Conservation (phyloP, 2,329 filamentous ascomycete genomes). For the Triangularia verruculosa region DNA sequence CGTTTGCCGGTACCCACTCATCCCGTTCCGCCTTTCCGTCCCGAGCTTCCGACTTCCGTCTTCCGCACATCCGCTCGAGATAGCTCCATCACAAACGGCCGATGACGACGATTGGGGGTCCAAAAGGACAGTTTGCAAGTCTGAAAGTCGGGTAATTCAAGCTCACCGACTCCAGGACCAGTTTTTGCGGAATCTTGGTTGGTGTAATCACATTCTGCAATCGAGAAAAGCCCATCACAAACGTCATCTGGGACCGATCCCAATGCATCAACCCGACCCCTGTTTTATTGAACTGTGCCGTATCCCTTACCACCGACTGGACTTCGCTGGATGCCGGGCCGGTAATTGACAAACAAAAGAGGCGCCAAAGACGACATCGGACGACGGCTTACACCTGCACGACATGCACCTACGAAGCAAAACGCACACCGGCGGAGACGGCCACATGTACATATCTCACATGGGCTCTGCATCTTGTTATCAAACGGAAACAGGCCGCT, state of each 20-base stretch:
- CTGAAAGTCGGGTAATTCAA: neutral
- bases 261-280: neutral
- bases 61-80: slow-evolving; percentile 18
- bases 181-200: neutral
- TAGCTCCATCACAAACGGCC: neutral
- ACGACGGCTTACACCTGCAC: neutral
- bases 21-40: slow-evolving; percentile 14
- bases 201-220: neutral
- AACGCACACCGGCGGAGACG: neutral
- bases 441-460: too few relatives aligned
- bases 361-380: slow-evolving; percentile 12
- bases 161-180: neutral
- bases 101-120: neutral
- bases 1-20: slow-evolving; percentile 8
- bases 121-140: neutral
- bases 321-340: neutral
- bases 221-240: neutral
- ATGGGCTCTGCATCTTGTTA: neutral
- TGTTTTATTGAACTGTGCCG: neutral
- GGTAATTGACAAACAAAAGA: neutral
- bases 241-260: neutral
- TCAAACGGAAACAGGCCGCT: neutral
- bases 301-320: slow-evolving; percentile 1
- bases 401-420: neutral
- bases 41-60: slow-evolving; percentile 25